A percentile compares a stretch with the other conserved stretches of the same genome.
Evolutionary conservation across 208 protist genomes (phyloP).

Genomic region (Crithidia thermophila): DNA sequence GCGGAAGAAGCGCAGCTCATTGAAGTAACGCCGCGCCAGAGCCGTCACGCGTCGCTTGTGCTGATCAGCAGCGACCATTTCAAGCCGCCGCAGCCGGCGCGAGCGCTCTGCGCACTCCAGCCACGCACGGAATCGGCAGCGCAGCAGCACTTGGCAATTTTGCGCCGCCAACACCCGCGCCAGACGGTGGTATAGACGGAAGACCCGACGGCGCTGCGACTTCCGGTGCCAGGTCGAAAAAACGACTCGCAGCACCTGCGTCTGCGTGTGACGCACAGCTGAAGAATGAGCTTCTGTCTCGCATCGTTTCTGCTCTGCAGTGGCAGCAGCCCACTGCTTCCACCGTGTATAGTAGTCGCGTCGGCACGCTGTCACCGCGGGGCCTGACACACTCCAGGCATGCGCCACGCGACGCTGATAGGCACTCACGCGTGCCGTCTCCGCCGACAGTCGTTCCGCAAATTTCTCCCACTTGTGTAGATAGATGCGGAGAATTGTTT

Average conservation of each 20-base stretch:
- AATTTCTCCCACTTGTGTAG: slow-evolving; percentile 4
- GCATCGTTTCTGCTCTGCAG: background rate
- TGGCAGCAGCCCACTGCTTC: background rate
- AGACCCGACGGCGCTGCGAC: background rate
- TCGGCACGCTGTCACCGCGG: background rate
- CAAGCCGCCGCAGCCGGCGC: background rate
- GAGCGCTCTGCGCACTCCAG: background rate
- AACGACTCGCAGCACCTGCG: background rate
- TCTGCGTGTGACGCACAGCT: background rate
- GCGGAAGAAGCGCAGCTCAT: slow-evolving; percentile 13
- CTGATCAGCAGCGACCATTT: slow-evolving; percentile 16
- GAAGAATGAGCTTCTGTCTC: too few relatives aligned
- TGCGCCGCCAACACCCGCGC: slow-evolving; percentile 9
- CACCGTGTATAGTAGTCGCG: slow-evolving; percentile 3
- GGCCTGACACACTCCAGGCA: background rate
- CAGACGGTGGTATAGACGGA: slow-evolving; percentile 6
- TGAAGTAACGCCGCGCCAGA: slow-evolving; percentile 16
- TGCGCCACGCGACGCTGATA: slow-evolving; percentile 18
- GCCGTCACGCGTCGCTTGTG: slow-evolving; percentile 13
- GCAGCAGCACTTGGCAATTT: background rate
- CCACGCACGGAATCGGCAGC: background rate
- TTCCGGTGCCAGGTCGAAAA: background rate
- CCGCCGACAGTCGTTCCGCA: background rate
- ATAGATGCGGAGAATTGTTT: slow-evolving; percentile 6
- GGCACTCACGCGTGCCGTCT: background rate